These are phyloP conservation scores for Aspergillus clavatus DNA, from an alignment of 2,329 filamentous ascomycete genomes.

Conservation along the genomic window DNA sequence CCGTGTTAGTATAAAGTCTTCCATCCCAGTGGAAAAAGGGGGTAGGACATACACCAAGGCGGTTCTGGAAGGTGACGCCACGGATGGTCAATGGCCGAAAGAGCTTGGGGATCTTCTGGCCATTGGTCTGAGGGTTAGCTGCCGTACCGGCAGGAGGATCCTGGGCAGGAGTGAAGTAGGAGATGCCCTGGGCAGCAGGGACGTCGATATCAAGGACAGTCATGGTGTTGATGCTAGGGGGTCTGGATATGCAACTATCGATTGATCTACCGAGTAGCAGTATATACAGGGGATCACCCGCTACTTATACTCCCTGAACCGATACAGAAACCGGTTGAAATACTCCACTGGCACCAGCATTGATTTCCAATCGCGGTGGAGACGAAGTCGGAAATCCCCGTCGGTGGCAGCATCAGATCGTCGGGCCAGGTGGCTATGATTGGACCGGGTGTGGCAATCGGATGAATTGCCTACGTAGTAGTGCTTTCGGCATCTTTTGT, in stretches of 20 bases:
- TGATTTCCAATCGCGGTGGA: neutral
- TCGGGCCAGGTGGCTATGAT: too few relatives aligned
- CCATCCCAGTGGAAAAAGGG: neutral
- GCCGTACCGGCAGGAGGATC: constrained; percentile 34
- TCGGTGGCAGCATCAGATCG: too few relatives aligned
- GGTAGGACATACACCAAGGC: constrained; percentile 14
- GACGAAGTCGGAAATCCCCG: too few relatives aligned
- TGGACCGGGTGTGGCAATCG: too few relatives aligned
- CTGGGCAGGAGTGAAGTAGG: constrained; percentile 41
- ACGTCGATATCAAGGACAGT: constrained; percentile 28
- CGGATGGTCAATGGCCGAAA: constrained; percentile 56
- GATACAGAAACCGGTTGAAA: neutral
- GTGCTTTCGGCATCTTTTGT: too few relatives aligned
- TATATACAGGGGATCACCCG: neutral
- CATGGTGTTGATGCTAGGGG: neutral
- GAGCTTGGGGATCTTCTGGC: constrained; percentile 48
- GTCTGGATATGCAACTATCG: too few relatives aligned
- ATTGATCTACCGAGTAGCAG: too few relatives aligned
- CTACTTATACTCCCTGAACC: neutral
- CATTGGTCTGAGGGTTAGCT: constrained; percentile 39
- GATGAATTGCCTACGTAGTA: too few relatives aligned
- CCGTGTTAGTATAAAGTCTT: neutral
- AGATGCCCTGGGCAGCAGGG: constrained; percentile 37
- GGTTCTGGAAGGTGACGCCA: constrained; percentile 57
- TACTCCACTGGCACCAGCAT: neutral